Percentiles rank a stretch among this genome's conserved stretches.
Conservation (phyloP, 1,139 yeast genomes). For the Saccharomyces hybrid region DNA sequence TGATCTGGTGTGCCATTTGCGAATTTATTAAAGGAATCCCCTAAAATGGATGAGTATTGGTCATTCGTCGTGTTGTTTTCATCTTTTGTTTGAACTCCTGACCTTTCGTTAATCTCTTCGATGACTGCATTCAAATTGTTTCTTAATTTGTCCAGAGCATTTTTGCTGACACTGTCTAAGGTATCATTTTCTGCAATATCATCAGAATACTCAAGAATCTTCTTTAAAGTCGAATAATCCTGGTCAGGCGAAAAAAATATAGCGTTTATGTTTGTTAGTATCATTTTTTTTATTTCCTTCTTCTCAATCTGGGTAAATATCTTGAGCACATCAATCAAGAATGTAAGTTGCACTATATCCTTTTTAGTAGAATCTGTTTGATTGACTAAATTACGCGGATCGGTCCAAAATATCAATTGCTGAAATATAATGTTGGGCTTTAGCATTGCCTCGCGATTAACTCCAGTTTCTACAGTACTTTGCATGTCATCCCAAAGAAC, state of each 20-base stretch:
- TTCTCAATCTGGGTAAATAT: constrained; percentile 43
- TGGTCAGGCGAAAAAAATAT: constrained; percentile 37
- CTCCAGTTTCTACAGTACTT: constrained; percentile 32
- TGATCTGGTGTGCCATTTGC: constrained; percentile 13
- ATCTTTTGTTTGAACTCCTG: constrained; percentile 13
- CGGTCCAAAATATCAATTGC: constrained; percentile 81
- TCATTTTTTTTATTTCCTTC: constrained; percentile 47
- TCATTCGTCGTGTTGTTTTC: constrained; percentile 13
- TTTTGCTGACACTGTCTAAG: constrained; percentile 40
- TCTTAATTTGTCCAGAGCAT: constrained; percentile 42
- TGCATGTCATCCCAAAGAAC: constrained; percentile 32
- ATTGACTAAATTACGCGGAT: constrained; percentile 63
- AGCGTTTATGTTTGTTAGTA: constrained; percentile 47
- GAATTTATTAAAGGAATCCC: constrained; percentile 11
- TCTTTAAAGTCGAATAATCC: constrained; percentile 23
- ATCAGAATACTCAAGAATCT: constrained; percentile 25
- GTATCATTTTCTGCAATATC: constrained; percentile 26
- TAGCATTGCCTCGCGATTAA: constrained; percentile 34
- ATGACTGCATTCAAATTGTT: constrained; percentile 20
- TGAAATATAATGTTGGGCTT: constrained; percentile 57
- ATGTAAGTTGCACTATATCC: constrained; percentile 50
- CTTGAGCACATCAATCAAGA: constrained; percentile 50
- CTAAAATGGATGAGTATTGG: constrained; percentile 30
- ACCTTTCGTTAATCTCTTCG: constrained; percentile 17
- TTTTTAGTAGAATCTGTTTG: constrained; percentile 36